phyloP scores from a whole-genome alignment of 2,329 filamentous ascomycete species.

The Pyrenochaeta sp. region DNA sequence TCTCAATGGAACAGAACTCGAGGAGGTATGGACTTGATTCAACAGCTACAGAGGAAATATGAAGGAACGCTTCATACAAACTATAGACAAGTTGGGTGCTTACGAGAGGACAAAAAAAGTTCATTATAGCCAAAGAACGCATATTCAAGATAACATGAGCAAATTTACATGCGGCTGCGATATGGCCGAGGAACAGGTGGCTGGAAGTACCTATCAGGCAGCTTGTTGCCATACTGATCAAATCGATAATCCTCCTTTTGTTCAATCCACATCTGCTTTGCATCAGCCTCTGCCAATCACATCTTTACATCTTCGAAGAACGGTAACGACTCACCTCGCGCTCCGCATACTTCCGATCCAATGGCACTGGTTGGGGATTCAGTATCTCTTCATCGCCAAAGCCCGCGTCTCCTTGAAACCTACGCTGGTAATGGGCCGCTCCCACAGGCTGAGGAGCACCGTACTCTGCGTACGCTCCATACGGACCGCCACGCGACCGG shows the following conservation, averaged over 20 bases:
- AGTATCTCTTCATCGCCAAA: constrained; percentile 48
- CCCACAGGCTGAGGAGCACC: constrained; percentile 41
- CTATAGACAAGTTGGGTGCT: constrained; percentile 9
- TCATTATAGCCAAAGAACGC: constrained; percentile 17
- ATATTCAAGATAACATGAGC: background rate
- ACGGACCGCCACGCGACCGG: constrained; percentile 16
- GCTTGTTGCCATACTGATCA: constrained; percentile 46
- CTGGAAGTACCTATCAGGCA: constrained; percentile 41
- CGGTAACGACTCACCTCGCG: constrained; percentile 42
- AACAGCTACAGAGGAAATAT: constrained; percentile 7
- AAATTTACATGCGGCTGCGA: constrained; percentile 39
- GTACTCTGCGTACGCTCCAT: constrained; percentile 42
- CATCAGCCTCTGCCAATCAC: constrained; percentile 14
- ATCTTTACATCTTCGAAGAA: constrained; percentile 17
- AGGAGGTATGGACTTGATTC: background rate
- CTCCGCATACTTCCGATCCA: constrained; percentile 35
- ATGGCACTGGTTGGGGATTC: constrained; percentile 49
- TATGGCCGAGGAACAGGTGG: constrained; percentile 32
- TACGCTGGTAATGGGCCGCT: constrained; percentile 42
- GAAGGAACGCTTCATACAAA: constrained; percentile 1
- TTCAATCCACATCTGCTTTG: constrained; percentile 45
- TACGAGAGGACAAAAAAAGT: constrained; percentile 17
- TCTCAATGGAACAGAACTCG: too few relatives aligned
- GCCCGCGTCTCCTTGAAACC: constrained; percentile 45
- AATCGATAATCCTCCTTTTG: constrained; percentile 47